These are phyloP conservation scores for Phytopythium kandeliae DNA, from an alignment of 352 stramenopile species.

Conservation along the genomic window DNA sequence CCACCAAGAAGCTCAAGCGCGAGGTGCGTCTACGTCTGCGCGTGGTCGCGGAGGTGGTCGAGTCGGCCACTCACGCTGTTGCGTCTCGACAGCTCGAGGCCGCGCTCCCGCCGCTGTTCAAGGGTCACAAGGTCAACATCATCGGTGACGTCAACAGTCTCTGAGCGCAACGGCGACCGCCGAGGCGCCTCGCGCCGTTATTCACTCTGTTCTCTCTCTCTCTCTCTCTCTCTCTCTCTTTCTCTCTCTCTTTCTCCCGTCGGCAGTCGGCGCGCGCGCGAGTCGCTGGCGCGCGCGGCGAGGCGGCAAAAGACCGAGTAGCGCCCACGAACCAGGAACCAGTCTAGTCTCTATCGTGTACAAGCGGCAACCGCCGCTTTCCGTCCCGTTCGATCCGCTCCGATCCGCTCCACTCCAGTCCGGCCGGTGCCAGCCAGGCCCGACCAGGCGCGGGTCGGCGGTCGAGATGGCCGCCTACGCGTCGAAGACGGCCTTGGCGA, in stretches of 20 bases:
- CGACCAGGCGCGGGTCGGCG: no score
- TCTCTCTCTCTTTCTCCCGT: slow-evolving; percentile 5
- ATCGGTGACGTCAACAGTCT: slow-evolving; percentile 32
- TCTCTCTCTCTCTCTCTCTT: slow-evolving; percentile 1
- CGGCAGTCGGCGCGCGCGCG: slow-evolving; percentile 2
- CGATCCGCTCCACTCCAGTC: no score
- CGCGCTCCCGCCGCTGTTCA: slow-evolving; percentile 56
- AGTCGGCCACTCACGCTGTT: not conserved
- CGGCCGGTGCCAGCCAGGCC: no score
- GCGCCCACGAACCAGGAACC: slow-evolving; percentile 78
- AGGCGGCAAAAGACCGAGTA: slow-evolving; percentile 41
- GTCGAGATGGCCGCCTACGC: slow-evolving; percentile 22
- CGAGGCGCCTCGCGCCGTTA: not conserved
- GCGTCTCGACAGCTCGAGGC: slow-evolving; percentile 37
- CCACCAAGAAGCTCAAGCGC: slow-evolving; percentile 67
- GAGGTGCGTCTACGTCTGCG: slow-evolving; percentile 23
- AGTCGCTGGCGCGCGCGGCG: not conserved
- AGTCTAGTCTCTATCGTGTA: slow-evolving; percentile 77
- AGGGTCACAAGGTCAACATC: slow-evolving; percentile 77
- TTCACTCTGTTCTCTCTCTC: slow-evolving; percentile 6
- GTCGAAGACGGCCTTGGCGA: slow-evolving; percentile 36
- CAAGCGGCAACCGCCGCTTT: not conserved
- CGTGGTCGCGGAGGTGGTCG: not conserved
- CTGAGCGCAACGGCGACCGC: not conserved
- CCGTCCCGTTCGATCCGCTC: not conserved